phyloP scores from a whole-genome alignment of 192 early-diverging fungal species.

The Mortierella hygrophila region DNA sequence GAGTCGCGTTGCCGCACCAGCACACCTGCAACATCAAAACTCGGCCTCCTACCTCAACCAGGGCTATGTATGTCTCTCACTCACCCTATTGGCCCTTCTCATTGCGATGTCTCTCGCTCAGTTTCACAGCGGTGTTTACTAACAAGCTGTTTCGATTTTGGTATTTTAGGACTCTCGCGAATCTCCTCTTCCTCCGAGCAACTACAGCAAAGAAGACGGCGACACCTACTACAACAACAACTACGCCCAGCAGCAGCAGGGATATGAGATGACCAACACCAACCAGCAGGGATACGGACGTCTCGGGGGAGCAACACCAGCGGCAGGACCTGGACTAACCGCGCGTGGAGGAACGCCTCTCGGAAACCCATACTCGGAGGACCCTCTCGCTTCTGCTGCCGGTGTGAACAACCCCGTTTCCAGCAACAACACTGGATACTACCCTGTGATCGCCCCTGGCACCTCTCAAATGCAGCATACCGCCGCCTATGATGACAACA shows the following conservation, averaged over 20 bases:
- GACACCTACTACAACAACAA: constrained; percentile 33
- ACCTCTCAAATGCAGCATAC: background rate
- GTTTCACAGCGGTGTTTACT: background rate
- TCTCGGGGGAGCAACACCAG: background rate
- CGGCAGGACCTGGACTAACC: background rate
- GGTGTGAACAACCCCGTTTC: too few species aligned
- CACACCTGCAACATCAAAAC: background rate
- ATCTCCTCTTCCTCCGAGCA: constrained; percentile 1
- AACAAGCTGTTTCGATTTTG: background rate
- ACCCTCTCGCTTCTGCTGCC: background rate
- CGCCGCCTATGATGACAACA: background rate
- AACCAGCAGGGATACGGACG: background rate
- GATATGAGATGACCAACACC: constrained; percentile 17
- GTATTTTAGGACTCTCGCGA: background rate
- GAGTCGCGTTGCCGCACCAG: background rate
- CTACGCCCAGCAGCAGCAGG: constrained; percentile 26
- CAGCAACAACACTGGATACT: background rate
- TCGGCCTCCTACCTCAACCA: constrained; percentile 17
- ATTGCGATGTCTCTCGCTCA: background rate
- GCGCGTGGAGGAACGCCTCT: background rate
- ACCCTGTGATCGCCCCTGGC: constrained; percentile 5
- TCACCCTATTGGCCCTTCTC: background rate
- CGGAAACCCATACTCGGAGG: background rate
- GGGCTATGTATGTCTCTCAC: constrained; percentile 3
- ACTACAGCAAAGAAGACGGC: constrained; percentile 5